Base-by-base conservation (phyloP, 2,329 filamentous ascomycete species). In the Xenosphaeropsis pyriputrescens region DNA sequence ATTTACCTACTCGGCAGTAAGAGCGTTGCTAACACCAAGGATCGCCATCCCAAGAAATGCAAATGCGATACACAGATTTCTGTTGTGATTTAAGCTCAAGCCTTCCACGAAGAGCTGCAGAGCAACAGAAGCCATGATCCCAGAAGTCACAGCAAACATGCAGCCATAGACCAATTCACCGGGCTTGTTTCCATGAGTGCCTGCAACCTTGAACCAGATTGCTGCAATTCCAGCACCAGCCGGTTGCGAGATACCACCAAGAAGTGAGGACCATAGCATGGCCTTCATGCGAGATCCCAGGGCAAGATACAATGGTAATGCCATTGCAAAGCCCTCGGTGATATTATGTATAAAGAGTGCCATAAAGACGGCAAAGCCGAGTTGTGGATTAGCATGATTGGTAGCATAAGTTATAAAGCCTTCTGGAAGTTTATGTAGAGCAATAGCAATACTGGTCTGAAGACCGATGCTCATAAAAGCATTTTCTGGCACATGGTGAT, bases 261-360 rank as follows among this genome's bases (percentile, higher is more conserved):
- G 66, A 0, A 94, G 56, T 8, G 82, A 79, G 4, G 83, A 79
- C 77, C 85, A 93, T 41, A 82, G 59, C 63, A 96, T 91, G 14
- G 91, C 89, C 49, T 78, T 80, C 53, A 74, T 63, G 34, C 86
- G 79, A 41, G 78, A 89, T 43, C 79, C 72, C 22, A 95, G 72
- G 1, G 91, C 91, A 51, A 98, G 82, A 58, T 93, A 98, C 0
- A 98, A 67, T 0, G 91, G 91, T 1, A 98, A 63, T 0, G 86
- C 85, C 70, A 98, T 81, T 43, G 88, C 85, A 55, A 96, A 96
- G 2, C 91, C 91, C 62, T 98, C 91, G 18, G 85, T 88, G 51
- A 98, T 93, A 61, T 96, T 98, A 68, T 98, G 91, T 41, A 98
- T 89, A 54, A 94, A 94, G 6, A 98, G 71, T 1, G 91, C 89